phyloP scores from a whole-genome alignment of 306 rosid genomes.

The Medicago arabica region DNA sequence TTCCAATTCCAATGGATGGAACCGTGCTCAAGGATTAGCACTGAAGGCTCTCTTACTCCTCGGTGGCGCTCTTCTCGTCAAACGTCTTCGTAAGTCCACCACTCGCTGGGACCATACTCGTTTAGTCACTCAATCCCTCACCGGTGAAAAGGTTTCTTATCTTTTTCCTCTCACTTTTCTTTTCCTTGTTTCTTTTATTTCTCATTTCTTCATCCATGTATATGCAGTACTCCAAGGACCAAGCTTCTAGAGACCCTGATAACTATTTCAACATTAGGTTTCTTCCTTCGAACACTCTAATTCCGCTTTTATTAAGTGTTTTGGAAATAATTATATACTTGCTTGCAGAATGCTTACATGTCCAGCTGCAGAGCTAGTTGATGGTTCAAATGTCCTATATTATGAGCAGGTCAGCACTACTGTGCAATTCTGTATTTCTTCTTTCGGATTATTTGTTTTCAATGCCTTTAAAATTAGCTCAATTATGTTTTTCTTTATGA shows the following conservation, averaged over 20 bases:
- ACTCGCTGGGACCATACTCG: constrained; percentile 99
- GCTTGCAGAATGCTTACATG: constrained; percentile 61
- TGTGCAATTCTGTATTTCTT: not conserved
- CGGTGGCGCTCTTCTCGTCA: constrained; percentile 89
- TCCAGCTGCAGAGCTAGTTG: constrained; percentile 96
- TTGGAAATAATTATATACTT: constrained; percentile 23
- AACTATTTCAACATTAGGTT: constrained; percentile 92
- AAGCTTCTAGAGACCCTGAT: constrained; percentile 93
- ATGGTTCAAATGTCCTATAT: constrained; percentile 88
- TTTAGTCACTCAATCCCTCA: constrained; percentile 73
- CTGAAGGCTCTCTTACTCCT: constrained; percentile 70
- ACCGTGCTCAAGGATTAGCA: constrained; percentile 72
- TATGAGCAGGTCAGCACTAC: constrained; percentile 74
- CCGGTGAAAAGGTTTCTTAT: constrained; percentile 76
- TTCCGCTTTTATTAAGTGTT: not conserved
- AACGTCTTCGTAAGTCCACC: constrained; percentile 92
- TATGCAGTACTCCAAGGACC: constrained; percentile 80
- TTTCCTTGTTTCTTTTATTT: not conserved
- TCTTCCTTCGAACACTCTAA: not conserved
- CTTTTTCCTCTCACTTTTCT: not conserved
- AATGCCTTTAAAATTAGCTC: constrained; percentile 11
- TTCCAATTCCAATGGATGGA: constrained; percentile 56
- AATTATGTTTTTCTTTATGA: constrained; percentile 38
- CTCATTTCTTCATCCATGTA: not conserved
- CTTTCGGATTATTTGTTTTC: not conserved